Percentiles rank a stretch among this genome's conserved stretches.
Conservation (phyloP, 306 rosid genomes). For the Astragalus glycyphyllos region DNA sequence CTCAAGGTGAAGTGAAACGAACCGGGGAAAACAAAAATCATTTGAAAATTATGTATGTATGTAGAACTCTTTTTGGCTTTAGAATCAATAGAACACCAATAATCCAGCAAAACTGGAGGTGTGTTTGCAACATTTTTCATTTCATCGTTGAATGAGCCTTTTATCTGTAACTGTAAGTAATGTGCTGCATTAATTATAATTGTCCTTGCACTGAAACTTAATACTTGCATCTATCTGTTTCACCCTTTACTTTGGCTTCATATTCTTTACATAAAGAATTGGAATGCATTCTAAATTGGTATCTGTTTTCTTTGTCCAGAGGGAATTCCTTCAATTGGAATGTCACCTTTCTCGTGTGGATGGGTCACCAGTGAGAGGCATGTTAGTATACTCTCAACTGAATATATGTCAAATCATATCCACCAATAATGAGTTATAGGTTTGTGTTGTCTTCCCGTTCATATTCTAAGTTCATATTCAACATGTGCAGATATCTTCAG, state of each 20-base stretch:
- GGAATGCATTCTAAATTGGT: constrained; percentile 27
- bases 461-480: constrained; percentile 37
- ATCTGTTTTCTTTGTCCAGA: constrained; percentile 57
- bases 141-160: constrained; percentile 22
- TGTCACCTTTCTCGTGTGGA: constrained; percentile 96
- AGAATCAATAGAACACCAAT: not conserved
- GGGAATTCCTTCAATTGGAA: constrained; percentile 92
- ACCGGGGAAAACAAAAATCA: not conserved
- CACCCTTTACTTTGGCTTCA: not conserved
- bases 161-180: constrained; percentile 4
- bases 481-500: constrained; percentile 67
- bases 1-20: constrained; percentile 6
- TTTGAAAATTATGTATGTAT: not conserved
- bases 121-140: not conserved
- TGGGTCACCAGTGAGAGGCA: constrained; percentile 76
- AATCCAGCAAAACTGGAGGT: not conserved
- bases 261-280: constrained; percentile 10
- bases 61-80: constrained; percentile 10
- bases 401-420: constrained; percentile 29
- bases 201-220: constrained; percentile 10
- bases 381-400: constrained; percentile 53
- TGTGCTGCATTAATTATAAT: constrained; percentile 10
- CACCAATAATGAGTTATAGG: constrained; percentile 10
- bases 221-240: constrained; percentile 38
- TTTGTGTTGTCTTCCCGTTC: constrained; percentile 24